phyloP scores from a whole-genome alignment of 2,329 filamentous ascomycete genomes.

The Plenodomus biglobosus region DNA sequence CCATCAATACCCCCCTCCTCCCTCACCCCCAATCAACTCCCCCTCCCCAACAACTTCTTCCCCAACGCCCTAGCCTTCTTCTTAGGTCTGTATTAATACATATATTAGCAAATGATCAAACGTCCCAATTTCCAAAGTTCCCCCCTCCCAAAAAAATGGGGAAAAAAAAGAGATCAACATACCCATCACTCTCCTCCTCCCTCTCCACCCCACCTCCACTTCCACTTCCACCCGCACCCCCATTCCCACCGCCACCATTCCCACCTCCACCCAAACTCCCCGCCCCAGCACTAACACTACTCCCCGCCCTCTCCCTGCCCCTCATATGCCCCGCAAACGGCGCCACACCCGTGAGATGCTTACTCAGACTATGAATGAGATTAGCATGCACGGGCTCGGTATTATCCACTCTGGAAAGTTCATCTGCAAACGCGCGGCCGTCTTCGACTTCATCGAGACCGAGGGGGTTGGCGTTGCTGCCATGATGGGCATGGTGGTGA shows the following conservation, averaged over 20 bases:
- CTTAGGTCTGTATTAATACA: constrained; percentile 8
- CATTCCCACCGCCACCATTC: constrained; percentile 11
- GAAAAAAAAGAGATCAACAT: constrained; percentile 5
- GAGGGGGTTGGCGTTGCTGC: constrained; percentile 12
- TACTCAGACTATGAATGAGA: constrained; percentile 37
- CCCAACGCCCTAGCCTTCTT: constrained; percentile 19
- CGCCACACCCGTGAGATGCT: constrained; percentile 37
- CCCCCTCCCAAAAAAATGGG: not conserved
- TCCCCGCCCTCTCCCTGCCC: constrained; percentile 14
- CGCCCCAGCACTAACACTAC: constrained; percentile 14
- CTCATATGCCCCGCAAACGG: constrained; percentile 27
- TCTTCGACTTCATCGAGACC: constrained; percentile 30
- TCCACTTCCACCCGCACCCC: constrained; percentile 5
- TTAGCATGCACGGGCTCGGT: constrained; percentile 40
- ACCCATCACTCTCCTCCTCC: constrained; percentile 24
- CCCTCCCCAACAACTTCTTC: constrained; percentile 17
- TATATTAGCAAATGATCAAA: not conserved
- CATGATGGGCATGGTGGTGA: too few species aligned
- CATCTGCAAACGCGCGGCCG: constrained; percentile 41
- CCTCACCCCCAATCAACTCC: too few species aligned
- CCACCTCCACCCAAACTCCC: constrained; percentile 9
- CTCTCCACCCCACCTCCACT: constrained; percentile 9
- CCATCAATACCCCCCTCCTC: too few species aligned
- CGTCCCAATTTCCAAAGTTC: too few species aligned
- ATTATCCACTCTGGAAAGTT: constrained; percentile 39